Evolutionary conservation across 2,329 filamentous ascomycete species (phyloP), one percentile per base, ranked within the genome.

Genomic region (Hypoxylon sp.): DNA sequence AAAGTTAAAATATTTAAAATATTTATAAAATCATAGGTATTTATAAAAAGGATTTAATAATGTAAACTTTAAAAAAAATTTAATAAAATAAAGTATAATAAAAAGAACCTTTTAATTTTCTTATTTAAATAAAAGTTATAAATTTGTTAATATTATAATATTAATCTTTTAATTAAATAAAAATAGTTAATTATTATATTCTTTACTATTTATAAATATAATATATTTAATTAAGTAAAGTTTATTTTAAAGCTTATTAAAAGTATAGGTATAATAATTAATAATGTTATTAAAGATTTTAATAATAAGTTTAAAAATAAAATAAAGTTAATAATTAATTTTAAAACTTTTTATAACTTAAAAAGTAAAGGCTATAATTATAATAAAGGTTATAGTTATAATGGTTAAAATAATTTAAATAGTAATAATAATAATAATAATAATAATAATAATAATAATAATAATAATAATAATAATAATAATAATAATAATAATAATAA

Each of bases 221-320:
- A 22, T 47, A 14, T 13, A 47, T 5, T 3, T 24, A 47, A 47
- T 24, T 47, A 47, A 9, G 44, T 47, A 47, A 47, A 14, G 3
- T 19, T 42, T 42, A 42, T 19, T 1, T 42, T 17, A 24, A 47
- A 26, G 13, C 24, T 22, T 9, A 47, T 17, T 42, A 47, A 26
- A 47, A 24, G 13, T 5, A 47, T 24, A n/a, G 17, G 13, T 13
- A 47, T 47, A 13, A 47, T 13, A 13, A 11, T 47, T 47, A 13
- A 22, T 24, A 13, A 13, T 1, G 13, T 22, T 13, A 24, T 47
- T 11, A 22, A 47, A 13, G 11, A 24, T 14, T 47, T 47, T 47
- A 47, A 47, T 47, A 47, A 47, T 47, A 47, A 47, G 5, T 47
- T 22, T 47, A 47, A 24, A 47, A 5, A 47, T 24, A 47, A 47